Percentiles rank a stretch among this genome's conserved stretches.
Conservation (phyloP, 1,139 yeast species). For the Pneumocystis canis region DNA sequence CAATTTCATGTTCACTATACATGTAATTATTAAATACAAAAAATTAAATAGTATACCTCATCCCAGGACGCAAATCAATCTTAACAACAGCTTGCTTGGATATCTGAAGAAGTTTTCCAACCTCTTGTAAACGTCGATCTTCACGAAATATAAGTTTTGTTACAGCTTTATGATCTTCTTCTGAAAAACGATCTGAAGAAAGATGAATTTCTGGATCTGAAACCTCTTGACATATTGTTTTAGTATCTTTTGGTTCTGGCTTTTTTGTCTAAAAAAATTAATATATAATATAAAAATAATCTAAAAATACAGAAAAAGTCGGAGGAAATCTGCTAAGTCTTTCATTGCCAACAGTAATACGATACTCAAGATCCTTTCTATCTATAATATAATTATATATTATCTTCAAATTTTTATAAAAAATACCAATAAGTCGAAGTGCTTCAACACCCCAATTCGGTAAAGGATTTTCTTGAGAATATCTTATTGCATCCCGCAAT, state of each 20-base stretch:
- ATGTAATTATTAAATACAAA: conserved; percentile 28
- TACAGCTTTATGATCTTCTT: conserved; percentile 19
- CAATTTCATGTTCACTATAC: conserved; percentile 42
- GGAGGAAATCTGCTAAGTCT: background rate
- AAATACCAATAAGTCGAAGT: conserved; percentile 41
- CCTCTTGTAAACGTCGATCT: conserved; percentile 71
- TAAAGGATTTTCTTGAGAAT: conserved; percentile 43
- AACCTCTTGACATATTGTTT: conserved; percentile 4
- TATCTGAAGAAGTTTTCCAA: conserved; percentile 54
- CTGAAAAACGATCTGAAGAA: conserved; percentile 34
- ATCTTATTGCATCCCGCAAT: conserved; percentile 33
- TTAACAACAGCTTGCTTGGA: conserved; percentile 39
- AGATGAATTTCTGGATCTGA: conserved; percentile 3
- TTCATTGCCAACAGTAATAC: background rate
- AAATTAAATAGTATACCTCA: conserved; percentile 9
- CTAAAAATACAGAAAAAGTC: conserved; percentile 29
- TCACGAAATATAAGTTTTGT: conserved; percentile 44
- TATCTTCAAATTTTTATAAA: background rate
- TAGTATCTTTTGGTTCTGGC: conserved; percentile 11
- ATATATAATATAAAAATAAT: conserved; percentile 23
- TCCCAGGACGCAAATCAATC: conserved; percentile 16
- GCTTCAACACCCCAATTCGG: conserved; percentile 25
- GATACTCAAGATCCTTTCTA: background rate
- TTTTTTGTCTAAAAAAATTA: conserved; percentile 3
- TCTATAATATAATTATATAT: background rate